Percentiles rank a stretch among this genome's conserved stretches.
Evolutionary conservation across 108 stramenopile genomes (phyloP).

Genomic region (Chaetoceros muelleri): DNA sequence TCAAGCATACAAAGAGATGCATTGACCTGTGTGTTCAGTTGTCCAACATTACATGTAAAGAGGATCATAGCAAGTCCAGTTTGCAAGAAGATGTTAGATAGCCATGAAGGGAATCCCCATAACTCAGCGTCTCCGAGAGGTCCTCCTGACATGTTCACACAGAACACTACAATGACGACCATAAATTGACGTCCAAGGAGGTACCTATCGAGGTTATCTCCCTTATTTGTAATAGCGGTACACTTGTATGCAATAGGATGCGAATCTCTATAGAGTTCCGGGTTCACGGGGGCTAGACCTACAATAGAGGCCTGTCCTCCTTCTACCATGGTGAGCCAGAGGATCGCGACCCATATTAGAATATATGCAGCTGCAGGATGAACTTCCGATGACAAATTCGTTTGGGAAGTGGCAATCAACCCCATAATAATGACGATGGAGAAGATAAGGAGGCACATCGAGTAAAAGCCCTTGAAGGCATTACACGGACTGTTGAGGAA

Average conservation of each 20-base stretch:
- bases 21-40: slow-evolving; percentile 72
- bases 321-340: slow-evolving; percentile 66
- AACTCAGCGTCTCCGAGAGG: slow-evolving; percentile 48
- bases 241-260: slow-evolving; percentile 53
- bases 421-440: slow-evolving; percentile 42
- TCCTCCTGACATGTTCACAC: slow-evolving; percentile 50
- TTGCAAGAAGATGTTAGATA: slow-evolving; percentile 57
- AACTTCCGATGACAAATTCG: slow-evolving; percentile 35
- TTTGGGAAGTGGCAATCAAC: slow-evolving; percentile 45
- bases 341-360: slow-evolving; percentile 27
- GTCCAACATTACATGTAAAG: slow-evolving; percentile 56
- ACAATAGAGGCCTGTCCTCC: slow-evolving; percentile 62
- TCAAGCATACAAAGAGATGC: slow-evolving; percentile 73
- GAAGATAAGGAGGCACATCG: slow-evolving; percentile 37
- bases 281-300: slow-evolving; percentile 56
- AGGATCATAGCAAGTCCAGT: slow-evolving; percentile 70
- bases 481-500: no score
- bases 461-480: slow-evolving; percentile 15
- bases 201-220: slow-evolving; percentile 80
- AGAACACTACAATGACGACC: slow-evolving; percentile 65
- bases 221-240: slow-evolving; percentile 45
- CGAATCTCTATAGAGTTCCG: slow-evolving; percentile 53
- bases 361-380: slow-evolving; percentile 37
- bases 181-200: slow-evolving; percentile 84
- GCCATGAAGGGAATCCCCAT: slow-evolving; percentile 31